Evolutionary conservation across 148 eudicot genomes (phyloP).

Genomic region (Silene uniflora): DNA sequence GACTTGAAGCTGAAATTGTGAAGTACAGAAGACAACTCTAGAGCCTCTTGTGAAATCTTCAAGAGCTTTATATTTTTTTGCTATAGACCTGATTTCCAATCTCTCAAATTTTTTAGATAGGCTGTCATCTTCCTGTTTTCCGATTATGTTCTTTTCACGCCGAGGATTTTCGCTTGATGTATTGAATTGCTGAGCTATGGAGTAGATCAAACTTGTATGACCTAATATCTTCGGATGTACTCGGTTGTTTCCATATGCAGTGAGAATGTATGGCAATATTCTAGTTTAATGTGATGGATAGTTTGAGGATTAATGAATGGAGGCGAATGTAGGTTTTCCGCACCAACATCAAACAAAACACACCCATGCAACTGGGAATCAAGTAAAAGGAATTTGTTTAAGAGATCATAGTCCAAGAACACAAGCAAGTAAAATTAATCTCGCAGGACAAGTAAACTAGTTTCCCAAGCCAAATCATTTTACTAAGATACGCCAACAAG

Average conservation of each 20-base stretch:
- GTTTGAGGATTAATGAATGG: too few species aligned
- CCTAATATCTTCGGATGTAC: neutral
- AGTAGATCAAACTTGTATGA: neutral
- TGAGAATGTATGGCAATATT: too few species aligned
- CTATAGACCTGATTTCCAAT: neutral
- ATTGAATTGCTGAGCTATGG: neutral
- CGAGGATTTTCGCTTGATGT: neutral
- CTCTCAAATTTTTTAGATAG: neutral
- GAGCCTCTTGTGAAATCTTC: neutral
- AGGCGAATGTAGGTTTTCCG: too few species aligned
- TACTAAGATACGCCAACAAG: too few species aligned
- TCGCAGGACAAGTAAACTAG: too few species aligned
- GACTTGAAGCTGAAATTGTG: constrained; percentile 53
- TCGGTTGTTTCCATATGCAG: neutral
- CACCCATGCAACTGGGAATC: too few species aligned
- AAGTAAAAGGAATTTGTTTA: too few species aligned
- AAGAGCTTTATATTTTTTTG: neutral
- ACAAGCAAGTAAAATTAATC: too few species aligned
- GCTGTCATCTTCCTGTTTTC: neutral
- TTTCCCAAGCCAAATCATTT: too few species aligned
- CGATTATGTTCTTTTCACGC: neutral
- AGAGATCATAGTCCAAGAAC: too few species aligned
- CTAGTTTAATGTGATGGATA: too few species aligned
- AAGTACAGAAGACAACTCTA: constrained; percentile 4
- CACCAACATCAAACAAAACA: too few species aligned